Percentiles rank a stretch among this genome's conserved stretches.
Conservation (phyloP, 192 early-diverging fungal species). For the Coemansia sp. region DNA sequence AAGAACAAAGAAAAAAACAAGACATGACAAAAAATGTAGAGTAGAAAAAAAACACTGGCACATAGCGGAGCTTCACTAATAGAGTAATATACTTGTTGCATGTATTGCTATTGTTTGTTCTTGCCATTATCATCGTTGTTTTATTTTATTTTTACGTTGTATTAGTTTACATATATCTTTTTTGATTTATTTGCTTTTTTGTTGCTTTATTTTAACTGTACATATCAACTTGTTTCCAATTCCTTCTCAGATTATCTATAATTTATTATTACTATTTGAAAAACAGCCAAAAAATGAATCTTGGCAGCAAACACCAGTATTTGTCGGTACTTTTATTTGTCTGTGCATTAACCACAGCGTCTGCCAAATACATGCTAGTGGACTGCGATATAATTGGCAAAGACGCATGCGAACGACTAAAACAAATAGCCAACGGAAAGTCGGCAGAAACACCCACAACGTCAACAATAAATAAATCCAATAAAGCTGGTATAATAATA, state of each 20-base stretch:
- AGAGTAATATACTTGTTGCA: too few relatives aligned
- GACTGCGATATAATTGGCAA: neutral
- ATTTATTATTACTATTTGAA: neutral
- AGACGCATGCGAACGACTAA: too few relatives aligned
- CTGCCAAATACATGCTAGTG: neutral
- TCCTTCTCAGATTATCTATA: neutral
- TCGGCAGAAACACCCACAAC: too few relatives aligned
- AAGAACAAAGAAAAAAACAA: neutral
- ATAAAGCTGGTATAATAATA: too few relatives aligned
- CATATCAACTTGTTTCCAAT: neutral
- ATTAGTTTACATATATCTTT: too few relatives aligned
- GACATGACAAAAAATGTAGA: neutral
- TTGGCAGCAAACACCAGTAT: neutral
- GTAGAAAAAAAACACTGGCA: neutral
- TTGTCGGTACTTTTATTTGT: neutral
- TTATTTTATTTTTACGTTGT: too few relatives aligned
- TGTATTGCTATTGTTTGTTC: too few relatives aligned
- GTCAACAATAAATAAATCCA: too few relatives aligned
- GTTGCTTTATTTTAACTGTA: constrained; percentile 7
- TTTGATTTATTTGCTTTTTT: too few relatives aligned
- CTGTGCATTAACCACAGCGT: neutral
- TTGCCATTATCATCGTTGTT: too few relatives aligned
- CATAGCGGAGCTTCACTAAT: too few relatives aligned
- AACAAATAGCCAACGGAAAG: too few relatives aligned
- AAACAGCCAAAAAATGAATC: neutral